phyloP scores from a whole-genome alignment of 129 eudicot genomes.

The Chrysanthemum seticuspe region DNA sequence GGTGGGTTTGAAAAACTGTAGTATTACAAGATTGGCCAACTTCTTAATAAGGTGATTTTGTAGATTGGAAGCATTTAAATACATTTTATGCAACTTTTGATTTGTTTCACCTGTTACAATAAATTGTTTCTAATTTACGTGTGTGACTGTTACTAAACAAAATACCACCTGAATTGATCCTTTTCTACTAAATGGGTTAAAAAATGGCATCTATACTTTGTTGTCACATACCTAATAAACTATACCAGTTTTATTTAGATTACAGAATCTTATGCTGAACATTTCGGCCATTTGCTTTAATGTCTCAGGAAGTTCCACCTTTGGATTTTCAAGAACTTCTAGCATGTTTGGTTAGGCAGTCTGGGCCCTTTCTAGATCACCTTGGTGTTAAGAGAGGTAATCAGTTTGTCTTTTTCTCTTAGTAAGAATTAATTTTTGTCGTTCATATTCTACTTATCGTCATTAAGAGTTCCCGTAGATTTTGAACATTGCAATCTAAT shows the following conservation, averaged over 20 bases:
- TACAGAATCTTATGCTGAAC: not conserved
- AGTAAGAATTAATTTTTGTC: not conserved
- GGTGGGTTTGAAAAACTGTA: no score
- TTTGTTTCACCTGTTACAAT: not conserved
- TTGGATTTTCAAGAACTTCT: slow-evolving; percentile 84
- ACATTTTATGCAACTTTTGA: not conserved
- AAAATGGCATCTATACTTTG: not conserved
- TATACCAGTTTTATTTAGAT: not conserved
- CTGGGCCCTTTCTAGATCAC: slow-evolving; percentile 86
- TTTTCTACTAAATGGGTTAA: not conserved
- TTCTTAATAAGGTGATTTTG: not conserved
- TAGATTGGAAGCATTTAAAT: not conserved
- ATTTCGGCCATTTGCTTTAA: slow-evolving; percentile 1
- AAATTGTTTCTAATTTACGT: no score
- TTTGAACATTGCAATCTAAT: not conserved
- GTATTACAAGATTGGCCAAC: no score
- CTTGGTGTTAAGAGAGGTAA: slow-evolving; percentile 82
- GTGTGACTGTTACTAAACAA: no score
- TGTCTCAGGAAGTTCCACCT: slow-evolving; percentile 79
- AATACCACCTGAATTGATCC: not conserved
- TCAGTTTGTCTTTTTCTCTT: not conserved
- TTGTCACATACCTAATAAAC: not conserved
- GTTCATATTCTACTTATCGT: not conserved
- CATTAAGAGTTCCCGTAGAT: not conserved
- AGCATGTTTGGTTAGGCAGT: slow-evolving; percentile 83